Percentiles rank a stretch among this genome's conserved stretches.
These are phyloP conservation scores for Podila horticola DNA, from an alignment of 192 early-diverging fungal genomes.

Conservation along the genomic window DNA sequence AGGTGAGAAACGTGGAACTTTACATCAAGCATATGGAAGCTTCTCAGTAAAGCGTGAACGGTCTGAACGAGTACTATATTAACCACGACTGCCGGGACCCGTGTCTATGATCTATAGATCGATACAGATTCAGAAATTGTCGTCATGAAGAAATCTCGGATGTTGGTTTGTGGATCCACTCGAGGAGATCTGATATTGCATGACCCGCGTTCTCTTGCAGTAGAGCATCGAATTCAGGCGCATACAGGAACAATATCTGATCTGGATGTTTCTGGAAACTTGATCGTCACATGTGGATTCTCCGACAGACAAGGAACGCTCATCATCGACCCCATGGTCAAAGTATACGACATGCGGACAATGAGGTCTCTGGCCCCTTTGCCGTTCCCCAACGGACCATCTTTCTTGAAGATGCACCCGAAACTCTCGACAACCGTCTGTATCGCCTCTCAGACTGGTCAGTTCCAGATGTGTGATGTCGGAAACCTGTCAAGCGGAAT, in stretches of 20 bases:
- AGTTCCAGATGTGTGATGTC: slow-evolving; percentile 77
- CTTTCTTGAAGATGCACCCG: slow-evolving; percentile 79
- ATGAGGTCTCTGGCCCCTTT: slow-evolving; percentile 77
- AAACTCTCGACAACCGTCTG: slow-evolving; percentile 70
- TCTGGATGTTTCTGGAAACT: slow-evolving; percentile 79
- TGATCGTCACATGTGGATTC: slow-evolving; percentile 81
- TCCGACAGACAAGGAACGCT: slow-evolving; percentile 68
- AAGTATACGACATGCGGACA: slow-evolving; percentile 84
- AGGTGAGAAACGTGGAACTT: slow-evolving; percentile 35
- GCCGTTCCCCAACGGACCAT: slow-evolving; percentile 73
- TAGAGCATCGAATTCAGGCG: slow-evolving; percentile 72
- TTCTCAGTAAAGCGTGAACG: background rate
- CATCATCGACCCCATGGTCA: slow-evolving; percentile 80
- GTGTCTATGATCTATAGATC: slow-evolving; percentile 30
- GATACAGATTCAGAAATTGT: slow-evolving; percentile 63
- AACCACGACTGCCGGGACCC: background rate
- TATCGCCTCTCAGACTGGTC: slow-evolving; percentile 71
- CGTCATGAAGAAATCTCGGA: slow-evolving; percentile 71
- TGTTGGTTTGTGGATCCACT: slow-evolving; percentile 72
- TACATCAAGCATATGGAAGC: no score
- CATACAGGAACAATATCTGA: slow-evolving; percentile 84
- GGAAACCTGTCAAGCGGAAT: slow-evolving; percentile 55
- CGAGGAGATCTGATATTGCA: slow-evolving; percentile 72
- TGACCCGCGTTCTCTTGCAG: slow-evolving; percentile 71
- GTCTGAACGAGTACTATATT: slow-evolving; percentile 21